phyloP scores from a whole-genome alignment of 768 basidiomycete genomes.

The Leccinum longicurvipes region DNA sequence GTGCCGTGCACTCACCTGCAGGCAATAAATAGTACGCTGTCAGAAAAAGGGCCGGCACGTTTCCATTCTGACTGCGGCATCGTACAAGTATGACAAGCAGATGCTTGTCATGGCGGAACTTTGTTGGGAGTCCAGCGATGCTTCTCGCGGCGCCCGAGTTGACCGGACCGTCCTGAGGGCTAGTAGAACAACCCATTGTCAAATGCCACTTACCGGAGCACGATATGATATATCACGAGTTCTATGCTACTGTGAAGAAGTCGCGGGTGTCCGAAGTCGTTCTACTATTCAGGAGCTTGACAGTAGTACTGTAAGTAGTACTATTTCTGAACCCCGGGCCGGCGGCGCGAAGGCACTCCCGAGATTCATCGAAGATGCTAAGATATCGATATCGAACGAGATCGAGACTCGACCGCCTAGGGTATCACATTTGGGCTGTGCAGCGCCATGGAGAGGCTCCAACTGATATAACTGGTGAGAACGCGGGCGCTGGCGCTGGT shows the following conservation, averaged over 20 bases:
- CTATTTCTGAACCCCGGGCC: neutral
- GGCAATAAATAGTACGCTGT: neutral
- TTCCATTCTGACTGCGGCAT: neutral
- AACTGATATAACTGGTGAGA: too few relatives aligned
- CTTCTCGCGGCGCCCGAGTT: too few relatives aligned
- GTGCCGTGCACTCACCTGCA: neutral
- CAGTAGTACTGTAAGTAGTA: neutral
- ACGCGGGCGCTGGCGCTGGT: too few relatives aligned
- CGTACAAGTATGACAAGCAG: neutral
- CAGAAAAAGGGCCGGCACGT: neutral
- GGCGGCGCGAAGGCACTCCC: neutral
- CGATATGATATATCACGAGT: too few relatives aligned
- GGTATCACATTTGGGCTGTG: neutral
- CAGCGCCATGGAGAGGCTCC: neutral
- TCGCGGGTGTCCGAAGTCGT: neutral
- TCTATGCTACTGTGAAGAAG: neutral
- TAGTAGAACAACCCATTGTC: neutral
- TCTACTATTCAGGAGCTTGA: too few relatives aligned
- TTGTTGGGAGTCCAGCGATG: neutral
- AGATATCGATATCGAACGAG: neutral
- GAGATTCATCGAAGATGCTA: neutral
- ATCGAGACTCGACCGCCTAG: constrained; percentile 4
- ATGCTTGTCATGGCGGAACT: neutral
- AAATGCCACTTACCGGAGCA: neutral
- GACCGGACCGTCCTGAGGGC: neutral